A percentile compares a stretch with the other conserved stretches of the same genome.
These are phyloP conservation scores for Tolypocladium guangdongense DNA, from an alignment of 2,329 filamentous ascomycete genomes.

Conservation along the genomic window DNA sequence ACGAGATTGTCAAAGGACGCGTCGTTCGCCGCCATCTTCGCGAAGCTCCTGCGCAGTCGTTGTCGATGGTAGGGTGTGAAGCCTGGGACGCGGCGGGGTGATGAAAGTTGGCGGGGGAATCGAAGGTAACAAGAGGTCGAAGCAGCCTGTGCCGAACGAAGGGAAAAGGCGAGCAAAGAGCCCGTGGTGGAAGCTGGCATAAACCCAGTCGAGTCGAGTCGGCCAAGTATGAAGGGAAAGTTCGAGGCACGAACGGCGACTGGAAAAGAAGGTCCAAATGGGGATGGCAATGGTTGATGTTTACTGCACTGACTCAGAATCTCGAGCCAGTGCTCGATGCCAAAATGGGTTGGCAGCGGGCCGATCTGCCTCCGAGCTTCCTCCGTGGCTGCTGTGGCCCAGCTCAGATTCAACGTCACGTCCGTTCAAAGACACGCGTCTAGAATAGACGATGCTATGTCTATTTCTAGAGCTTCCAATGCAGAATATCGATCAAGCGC, in stretches of 20 bases:
- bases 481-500: neutral
- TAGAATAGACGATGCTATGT: neutral
- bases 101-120: neutral
- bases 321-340: neutral
- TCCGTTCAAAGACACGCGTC: neutral
- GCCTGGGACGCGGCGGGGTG: neutral
- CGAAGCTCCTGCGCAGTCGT: neutral
- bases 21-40: slow-evolving; percentile 3
- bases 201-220: neutral
- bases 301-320: neutral
- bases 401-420: neutral
- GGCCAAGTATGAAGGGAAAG: neutral
- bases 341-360: neutral
- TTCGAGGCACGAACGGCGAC: neutral
- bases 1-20: slow-evolving; percentile 2
- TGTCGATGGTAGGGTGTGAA: neutral
- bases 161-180: neutral
- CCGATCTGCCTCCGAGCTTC: neutral
- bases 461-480: neutral
- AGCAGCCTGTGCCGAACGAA: slow-evolving; percentile 2
- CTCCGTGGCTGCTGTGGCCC: neutral
- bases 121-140: neutral
- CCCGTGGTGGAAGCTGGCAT: neutral
- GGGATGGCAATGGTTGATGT: neutral
- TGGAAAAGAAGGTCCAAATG: neutral